Percentiles rank a stretch among this genome's conserved stretches.
These are phyloP conservation scores for Didymella sp. DNA, from an alignment of 2,329 filamentous ascomycete genomes.

Conservation along the genomic window DNA sequence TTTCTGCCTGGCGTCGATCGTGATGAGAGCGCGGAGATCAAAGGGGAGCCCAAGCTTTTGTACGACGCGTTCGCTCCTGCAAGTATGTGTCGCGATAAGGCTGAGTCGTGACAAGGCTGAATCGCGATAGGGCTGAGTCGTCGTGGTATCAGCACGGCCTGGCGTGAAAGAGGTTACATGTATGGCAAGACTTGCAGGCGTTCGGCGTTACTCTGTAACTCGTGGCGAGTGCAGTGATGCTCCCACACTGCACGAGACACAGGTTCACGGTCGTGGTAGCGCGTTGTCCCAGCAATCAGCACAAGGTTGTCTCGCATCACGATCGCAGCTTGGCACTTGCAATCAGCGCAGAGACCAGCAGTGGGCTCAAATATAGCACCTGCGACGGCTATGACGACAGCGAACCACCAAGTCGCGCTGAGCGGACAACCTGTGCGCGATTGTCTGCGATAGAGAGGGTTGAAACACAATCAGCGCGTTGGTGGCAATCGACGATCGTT, in stretches of 20 bases:
- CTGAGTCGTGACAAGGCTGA: not conserved
- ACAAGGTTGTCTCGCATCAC: not conserved
- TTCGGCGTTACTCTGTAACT: not conserved
- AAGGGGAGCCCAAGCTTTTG: constrained; percentile 1
- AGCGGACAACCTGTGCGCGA: not conserved
- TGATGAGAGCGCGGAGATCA: not conserved
- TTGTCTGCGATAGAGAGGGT: constrained; percentile 6
- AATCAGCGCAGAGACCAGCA: not conserved
- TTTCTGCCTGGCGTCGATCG: constrained; percentile 9
- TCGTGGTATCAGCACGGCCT: constrained; percentile 1
- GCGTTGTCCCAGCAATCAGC: not conserved
- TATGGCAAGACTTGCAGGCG: not conserved
- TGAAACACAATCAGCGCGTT: constrained; percentile 10
- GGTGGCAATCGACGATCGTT: constrained; percentile 8
- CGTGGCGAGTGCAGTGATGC: not conserved
- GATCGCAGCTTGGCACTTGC: not conserved
- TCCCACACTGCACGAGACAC: constrained; percentile 1
- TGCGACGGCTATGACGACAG: constrained; percentile 8
- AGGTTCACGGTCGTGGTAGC: not conserved
- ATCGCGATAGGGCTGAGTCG: not conserved
- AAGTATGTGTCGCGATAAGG: not conserved
- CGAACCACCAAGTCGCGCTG: not conserved
- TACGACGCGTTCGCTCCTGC: not conserved
- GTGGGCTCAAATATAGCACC: not conserved
- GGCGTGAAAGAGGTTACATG: not conserved